Base-by-base conservation (phyloP, 202 grass and related monocot genomes). In the Musa balbisiana region DNA sequence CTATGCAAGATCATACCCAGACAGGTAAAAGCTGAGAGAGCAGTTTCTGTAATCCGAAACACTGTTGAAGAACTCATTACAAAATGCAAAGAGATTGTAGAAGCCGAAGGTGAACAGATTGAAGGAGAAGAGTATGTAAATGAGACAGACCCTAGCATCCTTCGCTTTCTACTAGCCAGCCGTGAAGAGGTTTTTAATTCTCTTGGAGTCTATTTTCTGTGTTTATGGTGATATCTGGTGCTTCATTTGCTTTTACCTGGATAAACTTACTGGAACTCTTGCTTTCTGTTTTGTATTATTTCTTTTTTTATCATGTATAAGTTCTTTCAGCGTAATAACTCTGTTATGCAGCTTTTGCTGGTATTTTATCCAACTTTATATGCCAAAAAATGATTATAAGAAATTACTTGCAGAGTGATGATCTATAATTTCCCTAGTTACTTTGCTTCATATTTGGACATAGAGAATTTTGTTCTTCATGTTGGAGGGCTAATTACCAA, bases 101-200 rank as follows among this genome's bases (percentile, higher is more conserved):
- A 97, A 65, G 86, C 94, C 80, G 94, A 97, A 91, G 88, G 92
- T 80, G 94, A 97, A 86, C 84, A 86, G 68, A 87, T 97, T 81
- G 86, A 89, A 33, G 88, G 88, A 10, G 94, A 97, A 23, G 94
- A 97, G 78, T 97, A 97, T 84, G 84, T 97, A 77, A 97, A 97
- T 43, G 94, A 97, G 83, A 27, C 86, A 52, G 94, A 97, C 78
- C 94, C 94, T 80, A 97, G 94, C 77, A 91, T 97, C 75, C 79
- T 97, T 81, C 90, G 88, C 2, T 97, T 97, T 80, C 83, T 97
- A 77, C 81, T 97, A 68, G 90, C 90, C 80, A 97, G 90, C 69
- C 86, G 94, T 33, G 90, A 97, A 79, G 93, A 97, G 93, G 93
- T 97, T 52, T 59, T 24, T 25, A 81, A 60, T 27, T 79, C 23